Evolutionary conservation across 2,329 filamentous ascomycete genomes (phyloP), one percentile per base, ranked within the genome.

Genomic region (Scorias spongiosa): DNA sequence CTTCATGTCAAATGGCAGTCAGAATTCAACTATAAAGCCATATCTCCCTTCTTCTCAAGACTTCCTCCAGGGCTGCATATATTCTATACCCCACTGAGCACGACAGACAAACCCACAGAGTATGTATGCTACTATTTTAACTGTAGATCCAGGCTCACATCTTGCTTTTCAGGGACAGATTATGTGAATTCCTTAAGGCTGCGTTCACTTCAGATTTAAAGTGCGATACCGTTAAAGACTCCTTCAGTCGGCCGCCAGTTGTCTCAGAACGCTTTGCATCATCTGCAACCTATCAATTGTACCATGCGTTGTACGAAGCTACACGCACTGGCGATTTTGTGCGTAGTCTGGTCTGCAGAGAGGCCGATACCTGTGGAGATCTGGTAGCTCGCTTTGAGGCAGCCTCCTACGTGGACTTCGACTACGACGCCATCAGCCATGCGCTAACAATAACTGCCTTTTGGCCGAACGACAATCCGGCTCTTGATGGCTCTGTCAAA

Each of bases 1-100:
- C 65, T 95, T 37, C 82, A 89, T 61, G 66, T 95, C 46, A 76
- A 82, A 58, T 94, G 87, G 84, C 72, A 75, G n/a, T 75, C 78
- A 11, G 66, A 76, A 2, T 54, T 57, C 6, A 55, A 70, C 1
- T 80, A 80, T 58, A 66, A 74, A 34, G 67, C 74, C 1, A 66
- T 80, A 39, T 71, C 79, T 34, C 88, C 88, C 1, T 81, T 91
- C 54, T 68, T 75, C 38, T 86, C 86, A 42, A 75, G 83, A 46
- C 63, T 87, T 11, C 78, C 85, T 2, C 80, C 88, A 0, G 89
- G 89, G 2, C 66, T 96, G 17, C 87, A 95, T 66, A 68, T 87
- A 20, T 83, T 83, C 54, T 87, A 80, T 58, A 83, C 81, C 0
- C 81, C 82, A 0, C 9, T 36, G 20, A 60, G 61, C 5, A 58